Evolutionary conservation across 2,329 filamentous ascomycete species (phyloP), one percentile per base, ranked within the genome.

Genomic region (Fusarium bulbicola): DNA sequence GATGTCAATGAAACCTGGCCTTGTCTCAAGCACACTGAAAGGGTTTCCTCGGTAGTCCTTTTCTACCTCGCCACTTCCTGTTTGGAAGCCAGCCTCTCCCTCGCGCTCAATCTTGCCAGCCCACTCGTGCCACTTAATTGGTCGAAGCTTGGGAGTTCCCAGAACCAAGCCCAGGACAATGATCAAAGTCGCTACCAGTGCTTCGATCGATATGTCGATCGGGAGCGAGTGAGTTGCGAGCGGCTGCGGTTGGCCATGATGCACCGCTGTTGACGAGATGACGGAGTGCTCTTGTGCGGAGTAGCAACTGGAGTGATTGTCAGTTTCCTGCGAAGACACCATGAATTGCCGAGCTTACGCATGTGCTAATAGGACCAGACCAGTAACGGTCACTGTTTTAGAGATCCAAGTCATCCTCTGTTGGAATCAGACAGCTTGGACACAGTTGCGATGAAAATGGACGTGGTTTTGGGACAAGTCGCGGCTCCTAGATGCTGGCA

Each of bases 221-320:
- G 96, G 95, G 4, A 98, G 87, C 21, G 88, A 85, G 64, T 82
- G 79, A 58, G 81, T 74, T 6, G 84, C 77, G 20, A 84, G 79
- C 26, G 83, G 78, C 36, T 85, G 82, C 8, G 86, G 81, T 32
- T 84, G 78, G 8, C 84, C 78, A 46, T 86, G 80, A 36, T 85
- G 83, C 47, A 85, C 80, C 59, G 86, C 82, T 39, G 86, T 85
- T 63, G 91, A 89, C 76, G 91, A 90, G 56, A 97, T 89, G 28
- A 91, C 87, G 12, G 94, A 92, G 84, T 97, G 93, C 84, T 99
- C 96, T 83, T 97, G 93, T 52, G 95, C 95, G 58, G 96, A 99
- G 84, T 98, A 99, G 84, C 95, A 97, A 73, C 96, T 99, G 80
- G 32, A 39, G 42, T 59, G 53, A 66, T 30, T 52, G 70, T 80